Evolutionary conservation across 495 filamentous ascomycete genomes (phyloP).

Genomic region (Penicillium samsonianum): DNA sequence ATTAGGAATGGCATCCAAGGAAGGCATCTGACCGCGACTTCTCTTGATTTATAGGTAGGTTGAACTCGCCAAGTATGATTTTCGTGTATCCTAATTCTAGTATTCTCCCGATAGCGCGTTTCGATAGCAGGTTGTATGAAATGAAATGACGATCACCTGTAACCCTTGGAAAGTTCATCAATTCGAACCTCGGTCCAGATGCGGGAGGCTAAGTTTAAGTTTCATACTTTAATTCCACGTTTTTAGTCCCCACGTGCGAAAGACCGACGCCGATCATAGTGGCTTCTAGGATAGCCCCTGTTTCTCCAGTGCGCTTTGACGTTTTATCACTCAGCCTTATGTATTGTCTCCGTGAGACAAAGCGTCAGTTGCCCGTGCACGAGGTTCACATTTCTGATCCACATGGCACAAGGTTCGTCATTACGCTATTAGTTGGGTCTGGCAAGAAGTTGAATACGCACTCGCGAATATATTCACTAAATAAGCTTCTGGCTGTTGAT

Average conservation of each 20-base stretch:
- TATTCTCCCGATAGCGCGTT: neutral
- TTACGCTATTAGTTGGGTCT: neutral
- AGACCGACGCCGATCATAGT: neutral
- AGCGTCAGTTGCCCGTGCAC: neutral
- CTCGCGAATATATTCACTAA: neutral
- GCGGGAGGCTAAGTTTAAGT: neutral
- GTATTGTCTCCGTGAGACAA: too few species aligned
- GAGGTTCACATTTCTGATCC: neutral
- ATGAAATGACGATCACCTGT: neutral
- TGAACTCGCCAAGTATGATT: too few species aligned
- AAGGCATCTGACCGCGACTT: too few species aligned
- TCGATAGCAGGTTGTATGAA: neutral
- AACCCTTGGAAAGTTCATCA: neutral
- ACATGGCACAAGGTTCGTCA: neutral
- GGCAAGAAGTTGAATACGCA: neutral
- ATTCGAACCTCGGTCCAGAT: neutral
- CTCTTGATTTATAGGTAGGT: too few species aligned
- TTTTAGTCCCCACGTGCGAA: neutral
- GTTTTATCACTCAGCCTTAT: neutral
- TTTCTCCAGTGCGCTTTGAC: neutral
- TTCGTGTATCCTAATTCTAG: neutral
- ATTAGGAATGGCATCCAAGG: too few species aligned
- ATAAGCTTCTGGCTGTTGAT: neutral
- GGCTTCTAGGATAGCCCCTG: too few species aligned
- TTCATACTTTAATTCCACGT: neutral